Conservation (phyloP, 2,329 filamentous ascomycete species). For the Triangularia setosa region DNA sequence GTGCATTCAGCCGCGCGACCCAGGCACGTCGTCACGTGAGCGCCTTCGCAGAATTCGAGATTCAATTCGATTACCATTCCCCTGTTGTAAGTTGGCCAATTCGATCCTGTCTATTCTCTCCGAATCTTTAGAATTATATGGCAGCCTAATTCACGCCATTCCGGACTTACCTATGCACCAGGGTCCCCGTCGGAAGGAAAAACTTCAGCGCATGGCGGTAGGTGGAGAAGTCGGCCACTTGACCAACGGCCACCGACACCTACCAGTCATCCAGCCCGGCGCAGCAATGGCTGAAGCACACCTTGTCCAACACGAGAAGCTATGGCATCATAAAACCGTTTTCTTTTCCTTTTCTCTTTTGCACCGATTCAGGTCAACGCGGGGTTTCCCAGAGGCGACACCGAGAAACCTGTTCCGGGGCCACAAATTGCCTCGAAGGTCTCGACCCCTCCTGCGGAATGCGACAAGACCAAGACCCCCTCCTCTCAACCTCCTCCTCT, state of each 20-base stretch:
- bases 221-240: not conserved
- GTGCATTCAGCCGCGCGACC: constrained; percentile 5
- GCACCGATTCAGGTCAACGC: not conserved
- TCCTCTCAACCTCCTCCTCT: not conserved
- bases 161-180: not conserved
- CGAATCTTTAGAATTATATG: not conserved
- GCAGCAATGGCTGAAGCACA: not conserved
- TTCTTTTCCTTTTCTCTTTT: not conserved
- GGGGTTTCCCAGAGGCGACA: not conserved
- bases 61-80: not conserved
- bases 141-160: not conserved
- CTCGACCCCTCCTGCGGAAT: not conserved
- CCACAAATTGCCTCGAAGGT: not conserved
- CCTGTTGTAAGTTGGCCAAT: not conserved
- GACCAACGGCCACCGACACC: not conserved
- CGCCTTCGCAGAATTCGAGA: not conserved
- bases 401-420: not conserved
- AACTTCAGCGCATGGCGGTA: not conserved
- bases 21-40: constrained; percentile 23
- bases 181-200: not conserved
- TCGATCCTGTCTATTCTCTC: not conserved
- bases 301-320: not conserved
- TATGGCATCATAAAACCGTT: no score
- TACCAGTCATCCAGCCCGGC: not conserved
- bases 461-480: not conserved